Base-by-base conservation (phyloP, 495 filamentous ascomycete genomes). In the Trichoderma gamsii region DNA sequence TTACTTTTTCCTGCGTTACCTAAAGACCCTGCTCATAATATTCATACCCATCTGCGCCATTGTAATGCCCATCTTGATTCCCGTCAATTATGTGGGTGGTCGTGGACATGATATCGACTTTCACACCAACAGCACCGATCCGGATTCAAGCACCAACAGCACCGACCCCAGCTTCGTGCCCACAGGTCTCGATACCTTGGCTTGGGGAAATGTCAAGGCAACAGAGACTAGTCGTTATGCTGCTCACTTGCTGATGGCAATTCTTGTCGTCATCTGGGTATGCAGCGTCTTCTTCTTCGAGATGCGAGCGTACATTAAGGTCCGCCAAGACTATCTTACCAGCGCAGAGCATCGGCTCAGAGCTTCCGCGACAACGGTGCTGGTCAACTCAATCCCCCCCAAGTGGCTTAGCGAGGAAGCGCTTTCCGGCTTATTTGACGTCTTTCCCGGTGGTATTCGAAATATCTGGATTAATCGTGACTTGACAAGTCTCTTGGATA, bases 401-500 rank as follows among this genome's bases (percentile, higher is more conserved):
- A 92, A 92, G 73, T 98, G 94, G 94, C 86, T 96, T 15, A 90
- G 84, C 29, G 82, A 90, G 56, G 87, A 96, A 65, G 90, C 92
- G 12, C 82, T 99, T 15, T 84, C 88, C 52, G 87, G 85, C 0
- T 81, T 99, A n/a, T 99, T 95, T 72, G 95, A 99, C 76, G 93
- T 98, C 8, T 99, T 97, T 73, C 95, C 95, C 3, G 95, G 95
- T 52, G 95, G 95, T 63, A 88, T 99, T 75, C 87, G 92, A 66
- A 97, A 97, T 75, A 93, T 98, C 43, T 99, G 93, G 92, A 89
- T 97, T 70, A 97, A 97, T 66, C 88, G 95, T 27, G 91, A 98
- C 73, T 94, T 90, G 68, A 92, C 95, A 66, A 87, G 91, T 32
- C 85, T 99, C 15, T 84, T 90, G 65, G 90, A 93, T 67, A 99